These are phyloP conservation scores for Leccinum boreale DNA, from an alignment of 768 basidiomycete species.

Conservation along the genomic window DNA sequence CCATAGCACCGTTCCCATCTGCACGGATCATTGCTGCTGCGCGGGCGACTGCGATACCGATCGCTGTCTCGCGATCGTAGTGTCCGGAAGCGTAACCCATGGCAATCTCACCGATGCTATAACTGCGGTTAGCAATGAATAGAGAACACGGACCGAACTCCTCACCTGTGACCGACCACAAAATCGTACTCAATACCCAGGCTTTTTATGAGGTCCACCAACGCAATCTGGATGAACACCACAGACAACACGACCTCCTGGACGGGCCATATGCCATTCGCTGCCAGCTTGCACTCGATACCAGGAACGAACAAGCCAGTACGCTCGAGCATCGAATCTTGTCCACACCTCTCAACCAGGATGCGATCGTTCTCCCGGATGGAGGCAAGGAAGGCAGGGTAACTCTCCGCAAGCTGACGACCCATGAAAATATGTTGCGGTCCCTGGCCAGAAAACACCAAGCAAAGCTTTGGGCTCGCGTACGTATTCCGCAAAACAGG, in stretches of 20 bases:
- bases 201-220: constrained; percentile 32
- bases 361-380: constrained; percentile 33
- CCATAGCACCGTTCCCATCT: constrained; percentile 35
- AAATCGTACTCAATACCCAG: constrained; percentile 32
- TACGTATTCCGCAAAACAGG: constrained; percentile 23
- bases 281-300: constrained; percentile 17
- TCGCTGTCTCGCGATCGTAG: constrained; percentile 31
- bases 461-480: constrained; percentile 30
- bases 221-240: constrained; percentile 32
- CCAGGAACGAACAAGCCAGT: constrained; percentile 34
- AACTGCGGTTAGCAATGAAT: constrained; percentile 4
- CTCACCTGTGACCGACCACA: constrained; percentile 35
- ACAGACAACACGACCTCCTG: constrained; percentile 33
- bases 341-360: constrained; percentile 25
- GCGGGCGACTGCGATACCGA: constrained; percentile 36
- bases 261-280: constrained; percentile 32
- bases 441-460: constrained; percentile 37
- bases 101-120: constrained; percentile 34
- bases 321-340: constrained; percentile 32
- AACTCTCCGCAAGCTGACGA: constrained; percentile 32
- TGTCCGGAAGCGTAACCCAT: constrained; percentile 38
- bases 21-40: constrained; percentile 35
- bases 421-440: constrained; percentile 37
- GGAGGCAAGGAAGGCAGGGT: constrained; percentile 30
- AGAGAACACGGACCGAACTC: not conserved